Evolutionary conservation across 140 eudicot genomes (phyloP).

Genomic region (Erigeron philadelphicus): DNA sequence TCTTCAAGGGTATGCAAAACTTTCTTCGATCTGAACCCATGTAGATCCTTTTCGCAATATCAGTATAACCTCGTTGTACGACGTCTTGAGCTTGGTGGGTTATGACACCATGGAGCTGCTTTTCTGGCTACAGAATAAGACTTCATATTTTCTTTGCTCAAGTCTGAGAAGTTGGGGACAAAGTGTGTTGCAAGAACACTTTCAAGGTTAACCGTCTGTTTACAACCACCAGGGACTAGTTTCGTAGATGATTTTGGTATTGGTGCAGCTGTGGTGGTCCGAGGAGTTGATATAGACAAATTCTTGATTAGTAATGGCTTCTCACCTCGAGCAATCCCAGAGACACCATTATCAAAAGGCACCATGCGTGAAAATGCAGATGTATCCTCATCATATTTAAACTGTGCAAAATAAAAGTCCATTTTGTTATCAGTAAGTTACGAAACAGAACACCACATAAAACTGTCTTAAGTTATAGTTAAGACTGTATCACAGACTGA

Average conservation of each 20-base stretch:
- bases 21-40: too few species aligned
- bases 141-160: background rate
- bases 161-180: background rate
- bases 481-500: background rate
- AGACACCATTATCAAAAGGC: background rate
- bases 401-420: background rate
- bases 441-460: background rate
- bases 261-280: background rate
- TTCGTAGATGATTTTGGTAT: background rate
- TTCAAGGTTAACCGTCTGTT: background rate
- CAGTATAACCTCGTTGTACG: too few species aligned
- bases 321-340: background rate
- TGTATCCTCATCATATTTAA: background rate
- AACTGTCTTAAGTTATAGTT: background rate
- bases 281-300: background rate
- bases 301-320: slow-evolving; percentile 5
- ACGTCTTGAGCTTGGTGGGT: too few species aligned
- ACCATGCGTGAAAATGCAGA: background rate
- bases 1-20: too few species aligned
- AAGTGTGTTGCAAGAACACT: background rate
- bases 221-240: background rate
- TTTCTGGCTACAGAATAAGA: too few species aligned
- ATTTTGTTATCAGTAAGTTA: background rate
- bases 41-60: too few species aligned
- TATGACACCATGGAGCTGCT: too few species aligned